Conservation (phyloP, 2,329 filamentous ascomycete species). For the Pseudogymnoascus sp. region DNA sequence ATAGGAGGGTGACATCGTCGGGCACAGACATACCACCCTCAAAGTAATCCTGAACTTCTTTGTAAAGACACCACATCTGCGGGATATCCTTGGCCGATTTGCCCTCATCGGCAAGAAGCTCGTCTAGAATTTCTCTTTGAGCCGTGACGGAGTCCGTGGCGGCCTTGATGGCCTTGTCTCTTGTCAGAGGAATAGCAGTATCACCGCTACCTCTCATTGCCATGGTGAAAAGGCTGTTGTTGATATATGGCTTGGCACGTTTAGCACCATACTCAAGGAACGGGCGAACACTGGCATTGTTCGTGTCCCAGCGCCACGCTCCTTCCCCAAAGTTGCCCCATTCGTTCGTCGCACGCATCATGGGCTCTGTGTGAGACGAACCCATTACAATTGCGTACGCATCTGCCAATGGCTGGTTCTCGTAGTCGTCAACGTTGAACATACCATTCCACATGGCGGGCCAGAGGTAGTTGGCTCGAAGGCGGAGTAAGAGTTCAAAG, state of each 20-base stretch:
- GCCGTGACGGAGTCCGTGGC: slow-evolving; percentile 54
- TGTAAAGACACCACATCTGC: slow-evolving; percentile 68
- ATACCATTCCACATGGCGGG: slow-evolving; percentile 64
- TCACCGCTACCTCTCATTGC: slow-evolving; percentile 66
- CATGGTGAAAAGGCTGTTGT: slow-evolving; percentile 58
- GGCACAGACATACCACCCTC: slow-evolving; percentile 55
- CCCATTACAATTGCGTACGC: slow-evolving; percentile 69
- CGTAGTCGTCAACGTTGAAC: slow-evolving; percentile 64
- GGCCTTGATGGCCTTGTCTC: slow-evolving; percentile 48
- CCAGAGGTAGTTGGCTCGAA: slow-evolving; percentile 70
- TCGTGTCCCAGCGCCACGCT: slow-evolving; percentile 62
- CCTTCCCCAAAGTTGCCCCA: slow-evolving; percentile 46
- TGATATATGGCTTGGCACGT: slow-evolving; percentile 58
- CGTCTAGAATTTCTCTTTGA: slow-evolving; percentile 51
- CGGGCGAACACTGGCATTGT: slow-evolving; percentile 59
- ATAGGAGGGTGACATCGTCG: slow-evolving; percentile 61
- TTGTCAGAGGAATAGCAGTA: slow-evolving; percentile 49
- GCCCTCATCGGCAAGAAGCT: slow-evolving; percentile 41
- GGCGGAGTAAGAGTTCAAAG: slow-evolving; percentile 63
- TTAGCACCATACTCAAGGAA: slow-evolving; percentile 63
- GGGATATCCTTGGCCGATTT: slow-evolving; percentile 42
- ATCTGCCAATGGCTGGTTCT: slow-evolving; percentile 62
- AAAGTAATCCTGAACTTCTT: slow-evolving; percentile 63
- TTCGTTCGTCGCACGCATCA: slow-evolving; percentile 56
- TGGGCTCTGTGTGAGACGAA: slow-evolving; percentile 66